A percentile compares a stretch with the other conserved stretches of the same genome.
Evolutionary conservation across 768 basidiomycete species (phyloP).

Genomic region (Mycena albidolilacea): DNA sequence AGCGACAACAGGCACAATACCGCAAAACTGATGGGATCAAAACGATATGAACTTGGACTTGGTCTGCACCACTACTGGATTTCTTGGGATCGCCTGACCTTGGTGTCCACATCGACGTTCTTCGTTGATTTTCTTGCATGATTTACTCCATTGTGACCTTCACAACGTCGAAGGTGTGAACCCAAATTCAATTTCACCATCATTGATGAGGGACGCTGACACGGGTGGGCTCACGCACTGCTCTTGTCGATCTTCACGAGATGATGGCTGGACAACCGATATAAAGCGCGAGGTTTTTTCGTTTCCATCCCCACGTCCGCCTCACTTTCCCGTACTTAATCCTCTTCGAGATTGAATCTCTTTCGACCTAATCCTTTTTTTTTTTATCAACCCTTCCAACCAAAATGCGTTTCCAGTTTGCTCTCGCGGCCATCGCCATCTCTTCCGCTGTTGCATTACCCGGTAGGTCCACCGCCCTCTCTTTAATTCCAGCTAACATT

Average conservation of each 20-base stretch:
- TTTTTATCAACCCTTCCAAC: conserved; percentile 3
- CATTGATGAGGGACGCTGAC: too few species aligned
- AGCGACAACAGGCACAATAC: too few species aligned
- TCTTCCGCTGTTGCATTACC: conserved; percentile 26
- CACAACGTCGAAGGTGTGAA: too few species aligned
- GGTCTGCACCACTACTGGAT: too few species aligned
- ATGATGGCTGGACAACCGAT: not conserved
- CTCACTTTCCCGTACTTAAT: not conserved
- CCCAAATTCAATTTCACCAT: too few species aligned
- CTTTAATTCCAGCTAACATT: not conserved
- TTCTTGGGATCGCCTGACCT: too few species aligned
- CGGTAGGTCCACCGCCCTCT: not conserved
- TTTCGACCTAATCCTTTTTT: conserved; percentile 18
- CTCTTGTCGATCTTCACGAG: conserved; percentile 2
- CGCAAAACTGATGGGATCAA: too few species aligned
- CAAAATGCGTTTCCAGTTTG: conserved; percentile 39
- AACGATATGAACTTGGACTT: too few species aligned
- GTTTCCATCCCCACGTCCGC: not conserved
- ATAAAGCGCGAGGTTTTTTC: not conserved
- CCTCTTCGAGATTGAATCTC: conserved; percentile 28
- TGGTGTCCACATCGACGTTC: too few species aligned
- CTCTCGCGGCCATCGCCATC: conserved; percentile 23
- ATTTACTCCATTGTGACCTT: too few species aligned
- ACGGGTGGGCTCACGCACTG: too few species aligned
- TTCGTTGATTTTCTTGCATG: too few species aligned